A percentile compares a stretch with the other conserved stretches of the same genome.
Conservation (phyloP, 306 rosid species). For the Fragaria iinumae region DNA sequence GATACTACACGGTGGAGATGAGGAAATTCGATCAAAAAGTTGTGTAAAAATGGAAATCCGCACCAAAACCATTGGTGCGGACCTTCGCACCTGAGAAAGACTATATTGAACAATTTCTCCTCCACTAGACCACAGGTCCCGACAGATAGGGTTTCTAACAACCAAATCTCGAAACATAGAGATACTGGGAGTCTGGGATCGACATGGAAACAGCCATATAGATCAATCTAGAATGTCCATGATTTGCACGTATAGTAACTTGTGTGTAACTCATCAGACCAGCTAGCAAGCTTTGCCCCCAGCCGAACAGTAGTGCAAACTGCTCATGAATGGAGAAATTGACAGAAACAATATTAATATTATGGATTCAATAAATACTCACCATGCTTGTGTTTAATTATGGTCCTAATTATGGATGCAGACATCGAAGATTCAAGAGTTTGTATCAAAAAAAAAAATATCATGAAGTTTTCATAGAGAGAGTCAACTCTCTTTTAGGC, state of each 20-base stretch:
- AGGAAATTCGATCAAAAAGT: no score
- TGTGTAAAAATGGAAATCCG: no score
- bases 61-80: no score
- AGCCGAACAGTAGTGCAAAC: not conserved
- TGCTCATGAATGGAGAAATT: not conserved
- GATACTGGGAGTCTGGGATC: no score
- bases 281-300: not conserved
- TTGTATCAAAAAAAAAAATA: not conserved
- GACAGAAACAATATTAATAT: not conserved
- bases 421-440: not conserved
- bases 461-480: no score
- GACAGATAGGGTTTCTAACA: not conserved
- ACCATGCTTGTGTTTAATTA: not conserved
- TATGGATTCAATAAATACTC: no score
- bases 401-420: not conserved
- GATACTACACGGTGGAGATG: no score
- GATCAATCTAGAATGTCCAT: not conserved
- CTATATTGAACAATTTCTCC: no score
- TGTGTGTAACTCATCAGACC: not conserved
- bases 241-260: not conserved
- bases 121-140: no score
- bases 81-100: no score
- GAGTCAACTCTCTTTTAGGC: not conserved
- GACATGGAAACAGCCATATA: no score
- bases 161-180: not conserved